Percentiles rank a stretch among this genome's conserved stretches.
These are phyloP conservation scores for Mayamaea pseudoterrestris DNA, from an alignment of 108 stramenopile genomes.

Conservation along the genomic window DNA sequence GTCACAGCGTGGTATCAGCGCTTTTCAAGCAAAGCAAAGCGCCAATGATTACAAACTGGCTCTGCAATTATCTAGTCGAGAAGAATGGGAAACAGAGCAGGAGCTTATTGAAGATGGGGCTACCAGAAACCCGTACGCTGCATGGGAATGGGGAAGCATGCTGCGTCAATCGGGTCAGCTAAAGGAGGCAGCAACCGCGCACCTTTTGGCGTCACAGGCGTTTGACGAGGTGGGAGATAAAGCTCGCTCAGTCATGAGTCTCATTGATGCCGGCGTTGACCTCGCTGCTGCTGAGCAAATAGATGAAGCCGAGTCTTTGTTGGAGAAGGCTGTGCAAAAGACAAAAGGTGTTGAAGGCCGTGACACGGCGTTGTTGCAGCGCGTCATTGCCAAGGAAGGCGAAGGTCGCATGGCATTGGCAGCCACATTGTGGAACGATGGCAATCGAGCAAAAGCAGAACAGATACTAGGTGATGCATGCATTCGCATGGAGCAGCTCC, in stretches of 20 bases:
- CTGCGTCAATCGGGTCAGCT: constrained; percentile 24
- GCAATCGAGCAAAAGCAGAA: constrained; percentile 39
- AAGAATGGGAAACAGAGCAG: constrained; percentile 42
- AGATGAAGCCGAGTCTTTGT: constrained; percentile 2
- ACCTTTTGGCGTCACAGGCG: constrained; percentile 31
- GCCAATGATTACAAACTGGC: constrained; percentile 44
- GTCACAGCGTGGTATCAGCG: constrained; percentile 19
- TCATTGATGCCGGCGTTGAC: constrained; percentile 66
- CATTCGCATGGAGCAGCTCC: constrained; percentile 57
- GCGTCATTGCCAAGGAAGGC: constrained; percentile 72
- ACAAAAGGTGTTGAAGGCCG: constrained; percentile 51
- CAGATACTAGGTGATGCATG: constrained; percentile 46
- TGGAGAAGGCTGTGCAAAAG: constrained; percentile 20
- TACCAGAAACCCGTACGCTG: constrained; percentile 59
- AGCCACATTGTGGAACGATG: constrained; percentile 46
- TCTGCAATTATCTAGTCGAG: constrained; percentile 23
- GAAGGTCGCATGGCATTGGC: constrained; percentile 66
- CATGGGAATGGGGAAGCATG: constrained; percentile 77
- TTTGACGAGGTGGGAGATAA: constrained; percentile 64
- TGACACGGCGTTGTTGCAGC: constrained; percentile 58
- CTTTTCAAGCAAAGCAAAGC: background rate
- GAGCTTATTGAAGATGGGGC: constrained; percentile 49
- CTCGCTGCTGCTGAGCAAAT: constrained; percentile 22
- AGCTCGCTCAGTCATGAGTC: constrained; percentile 44
- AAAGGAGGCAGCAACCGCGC: constrained; percentile 28